Evolutionary conservation across 1,284 basidiomycete genomes (phyloP).

Genomic region (Tylopilus sp.): DNA sequence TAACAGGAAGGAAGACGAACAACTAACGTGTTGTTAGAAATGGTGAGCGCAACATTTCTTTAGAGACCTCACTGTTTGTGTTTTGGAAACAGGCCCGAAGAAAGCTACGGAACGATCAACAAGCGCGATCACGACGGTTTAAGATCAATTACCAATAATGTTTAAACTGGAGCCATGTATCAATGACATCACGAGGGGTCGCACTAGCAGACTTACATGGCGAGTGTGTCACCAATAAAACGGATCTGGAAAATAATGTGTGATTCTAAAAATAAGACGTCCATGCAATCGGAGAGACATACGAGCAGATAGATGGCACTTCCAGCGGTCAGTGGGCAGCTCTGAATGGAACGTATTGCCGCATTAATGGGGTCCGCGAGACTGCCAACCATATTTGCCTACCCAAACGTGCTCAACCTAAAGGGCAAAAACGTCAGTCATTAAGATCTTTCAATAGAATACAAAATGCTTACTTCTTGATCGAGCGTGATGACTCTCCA

Average conservation of each 20-base stretch:
- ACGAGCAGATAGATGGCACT: conserved; percentile 29
- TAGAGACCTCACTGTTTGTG: conserved; percentile 19
- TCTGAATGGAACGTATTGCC: conserved; percentile 5
- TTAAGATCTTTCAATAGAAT: not conserved
- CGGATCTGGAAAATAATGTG: conserved; percentile 23
- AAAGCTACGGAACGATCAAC: conserved; percentile 24
- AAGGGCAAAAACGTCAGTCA: not conserved
- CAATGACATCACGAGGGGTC: not conserved
- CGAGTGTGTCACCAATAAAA: conserved; percentile 29
- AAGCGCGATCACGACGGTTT: fast-evolving
- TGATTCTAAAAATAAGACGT: no score
- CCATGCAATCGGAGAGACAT: not conserved
- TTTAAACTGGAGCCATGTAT: conserved; percentile 18
- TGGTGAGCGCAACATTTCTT: not conserved
- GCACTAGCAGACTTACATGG: conserved; percentile 21
- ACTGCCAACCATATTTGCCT: not conserved
- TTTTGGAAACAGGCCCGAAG: conserved; percentile 7
- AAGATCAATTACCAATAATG: conserved; percentile 10
- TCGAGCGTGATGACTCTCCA: conserved; percentile 11
- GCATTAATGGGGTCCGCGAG: no score
- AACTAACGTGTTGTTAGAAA: conserved; percentile 23
- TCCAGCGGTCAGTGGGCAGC: conserved; percentile 7
- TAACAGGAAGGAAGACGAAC: conserved; percentile 6
- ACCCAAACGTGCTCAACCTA: conserved; percentile 33
- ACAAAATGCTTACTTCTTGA: conserved; percentile 17